Percentiles rank a stretch among this genome's conserved stretches.
Conservation (phyloP, 2,329 filamentous ascomycete genomes). For the Penicillium sp. region DNA sequence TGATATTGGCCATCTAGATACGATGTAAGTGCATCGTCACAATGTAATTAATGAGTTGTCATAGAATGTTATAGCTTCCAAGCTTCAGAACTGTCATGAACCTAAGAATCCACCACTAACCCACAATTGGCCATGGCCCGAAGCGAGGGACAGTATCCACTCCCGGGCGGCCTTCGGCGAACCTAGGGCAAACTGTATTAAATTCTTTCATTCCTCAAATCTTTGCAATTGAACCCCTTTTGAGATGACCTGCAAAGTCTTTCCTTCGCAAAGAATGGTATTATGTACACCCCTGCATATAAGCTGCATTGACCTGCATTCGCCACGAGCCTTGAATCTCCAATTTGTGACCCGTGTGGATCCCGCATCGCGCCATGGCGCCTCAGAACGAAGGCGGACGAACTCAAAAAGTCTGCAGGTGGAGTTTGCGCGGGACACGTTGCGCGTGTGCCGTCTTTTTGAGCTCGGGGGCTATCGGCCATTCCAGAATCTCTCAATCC, state of each 20-base stretch:
- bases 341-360: background rate
- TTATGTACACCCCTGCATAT: background rate
- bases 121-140: background rate
- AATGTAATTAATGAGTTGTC: background rate
- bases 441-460: background rate
- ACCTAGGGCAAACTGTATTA: background rate
- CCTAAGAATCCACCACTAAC: background rate
- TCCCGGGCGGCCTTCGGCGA: background rate
- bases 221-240: no score
- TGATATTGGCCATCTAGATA: background rate
- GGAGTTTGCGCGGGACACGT: background rate
- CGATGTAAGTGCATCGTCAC: background rate
- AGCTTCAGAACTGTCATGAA: background rate
- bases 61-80: background rate
- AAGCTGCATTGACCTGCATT: background rate
- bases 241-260: background rate
- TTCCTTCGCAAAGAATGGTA: background rate
- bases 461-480: background rate
- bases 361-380: background rate
- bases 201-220: background rate
- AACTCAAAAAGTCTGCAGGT: background rate
- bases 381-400: background rate
- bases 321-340: background rate
- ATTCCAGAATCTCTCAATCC: background rate
- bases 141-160: background rate